These are phyloP conservation scores for Aspergillus affinis DNA, from an alignment of 495 filamentous ascomycete species.

Conservation along the genomic window DNA sequence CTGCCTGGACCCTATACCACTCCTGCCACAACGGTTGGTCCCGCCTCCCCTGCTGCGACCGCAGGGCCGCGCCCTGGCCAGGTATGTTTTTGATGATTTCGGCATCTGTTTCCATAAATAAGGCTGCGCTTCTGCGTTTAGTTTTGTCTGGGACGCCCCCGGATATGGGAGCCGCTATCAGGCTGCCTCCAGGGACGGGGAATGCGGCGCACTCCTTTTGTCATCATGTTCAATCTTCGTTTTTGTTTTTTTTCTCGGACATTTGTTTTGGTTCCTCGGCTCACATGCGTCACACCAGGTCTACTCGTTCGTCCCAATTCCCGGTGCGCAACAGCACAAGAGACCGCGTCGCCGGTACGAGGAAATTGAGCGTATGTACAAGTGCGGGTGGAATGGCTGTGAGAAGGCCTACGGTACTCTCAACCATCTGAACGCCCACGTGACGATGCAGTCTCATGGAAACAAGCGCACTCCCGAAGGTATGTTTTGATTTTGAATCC, in stretches of 20 bases:
- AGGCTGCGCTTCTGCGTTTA: constrained; percentile 30
- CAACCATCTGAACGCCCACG: constrained; percentile 95
- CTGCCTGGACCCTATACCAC: constrained; percentile 63
- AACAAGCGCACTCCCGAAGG: constrained; percentile 94
- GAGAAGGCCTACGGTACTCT: constrained; percentile 97
- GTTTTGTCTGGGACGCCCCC: constrained; percentile 33
- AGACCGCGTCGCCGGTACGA: constrained; percentile 91
- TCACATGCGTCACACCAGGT: constrained; percentile 58
- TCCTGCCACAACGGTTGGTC: constrained; percentile 59
- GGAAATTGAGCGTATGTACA: constrained; percentile 99
- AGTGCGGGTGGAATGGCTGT: constrained; percentile 97
- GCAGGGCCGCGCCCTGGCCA: constrained; percentile 65
- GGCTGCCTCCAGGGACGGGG: constrained; percentile 26
- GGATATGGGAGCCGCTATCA: constrained; percentile 19
- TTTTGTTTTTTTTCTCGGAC: constrained; percentile 2
- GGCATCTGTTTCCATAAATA: constrained; percentile 32
- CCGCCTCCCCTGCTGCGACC: constrained; percentile 57
- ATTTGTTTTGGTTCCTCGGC: constrained; percentile 8
- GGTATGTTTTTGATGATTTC: constrained; percentile 61
- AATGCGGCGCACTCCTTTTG: constrained; percentile 33
- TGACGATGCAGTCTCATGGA: constrained; percentile 97
- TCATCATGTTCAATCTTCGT: constrained; percentile 14
- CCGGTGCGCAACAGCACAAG: constrained; percentile 96
- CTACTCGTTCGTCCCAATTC: constrained; percentile 98
- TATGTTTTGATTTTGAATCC: constrained; percentile 47